Evolutionary conservation across 2,329 filamentous ascomycete genomes (phyloP).

Genomic region (Diaporthe citri): DNA sequence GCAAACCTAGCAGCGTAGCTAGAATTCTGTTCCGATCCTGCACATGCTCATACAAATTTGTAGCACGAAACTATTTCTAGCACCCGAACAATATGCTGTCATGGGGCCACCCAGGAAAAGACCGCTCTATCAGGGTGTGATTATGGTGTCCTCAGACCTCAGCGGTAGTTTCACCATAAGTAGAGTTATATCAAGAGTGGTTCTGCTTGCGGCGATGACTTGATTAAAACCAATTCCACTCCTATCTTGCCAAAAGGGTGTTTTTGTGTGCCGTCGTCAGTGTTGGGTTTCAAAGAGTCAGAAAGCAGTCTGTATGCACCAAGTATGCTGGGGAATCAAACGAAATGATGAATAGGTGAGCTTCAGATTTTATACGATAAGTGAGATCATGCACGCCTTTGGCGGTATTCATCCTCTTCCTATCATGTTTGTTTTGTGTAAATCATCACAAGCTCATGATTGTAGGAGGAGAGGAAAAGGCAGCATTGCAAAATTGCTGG

Average conservation of each 20-base stretch:
- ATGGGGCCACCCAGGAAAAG: background rate
- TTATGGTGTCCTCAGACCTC: too few species aligned
- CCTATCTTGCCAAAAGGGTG: background rate
- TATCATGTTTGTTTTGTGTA: constrained; percentile 69
- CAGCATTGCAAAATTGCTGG: background rate
- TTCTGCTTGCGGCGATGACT: background rate
- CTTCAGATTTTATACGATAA: constrained; percentile 68
- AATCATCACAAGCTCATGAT: constrained; percentile 73
- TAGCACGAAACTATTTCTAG: background rate
- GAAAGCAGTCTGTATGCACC: background rate
- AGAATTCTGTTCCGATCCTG: background rate
- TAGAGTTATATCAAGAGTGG: background rate
- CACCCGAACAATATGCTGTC: too few species aligned
- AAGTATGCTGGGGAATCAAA: background rate
- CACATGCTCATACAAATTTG: background rate
- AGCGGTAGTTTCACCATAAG: background rate
- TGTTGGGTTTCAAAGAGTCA: background rate
- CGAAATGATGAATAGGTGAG: constrained; percentile 43
- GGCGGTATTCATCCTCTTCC: constrained; percentile 76
- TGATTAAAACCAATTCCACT: background rate
- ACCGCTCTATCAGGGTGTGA: background rate
- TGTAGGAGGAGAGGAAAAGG: constrained; percentile 44
- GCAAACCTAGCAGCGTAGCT: background rate
- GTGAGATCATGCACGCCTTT: constrained; percentile 71
- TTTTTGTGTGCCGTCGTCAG: background rate